Percentiles rank a stretch among this genome's conserved stretches.
Conservation (phyloP, 1,284 basidiomycete species). For the Irpex rosettiformis region DNA sequence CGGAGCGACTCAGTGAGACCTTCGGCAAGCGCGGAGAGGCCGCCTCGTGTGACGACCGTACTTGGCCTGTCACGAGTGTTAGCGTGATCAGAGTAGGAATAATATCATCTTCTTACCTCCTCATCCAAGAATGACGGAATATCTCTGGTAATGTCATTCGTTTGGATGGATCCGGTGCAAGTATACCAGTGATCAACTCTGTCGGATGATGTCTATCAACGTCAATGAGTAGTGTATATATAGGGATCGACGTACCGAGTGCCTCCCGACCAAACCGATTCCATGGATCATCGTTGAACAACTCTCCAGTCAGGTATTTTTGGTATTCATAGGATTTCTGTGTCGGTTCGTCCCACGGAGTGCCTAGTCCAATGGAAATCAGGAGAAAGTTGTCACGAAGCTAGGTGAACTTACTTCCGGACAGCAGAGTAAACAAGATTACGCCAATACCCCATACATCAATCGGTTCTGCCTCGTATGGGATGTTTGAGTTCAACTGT, state of each 20-base stretch:
- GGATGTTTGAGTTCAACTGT: neutral
- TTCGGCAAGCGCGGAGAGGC: constrained; percentile 45
- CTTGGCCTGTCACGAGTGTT: constrained; percentile 2
- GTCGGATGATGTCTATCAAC: neutral
- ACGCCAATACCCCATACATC: constrained; percentile 97
- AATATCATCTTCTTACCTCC: constrained; percentile 43
- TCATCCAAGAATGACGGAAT: constrained; percentile 76
- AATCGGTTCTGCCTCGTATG: constrained; percentile 89
- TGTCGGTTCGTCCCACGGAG: constrained; percentile 97
- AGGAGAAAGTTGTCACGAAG: neutral
- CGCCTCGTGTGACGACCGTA: neutral
- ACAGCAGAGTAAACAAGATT: constrained; percentile 91
- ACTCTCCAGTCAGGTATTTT: constrained; percentile 72
- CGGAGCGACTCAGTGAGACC: constrained; percentile 67
- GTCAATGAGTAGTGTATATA: neutral
- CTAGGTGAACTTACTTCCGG: constrained; percentile 70
- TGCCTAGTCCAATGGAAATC: constrained; percentile 55
- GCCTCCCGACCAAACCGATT: constrained; percentile 59
- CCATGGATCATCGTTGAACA: constrained; percentile 85
- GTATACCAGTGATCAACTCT: constrained; percentile 74
- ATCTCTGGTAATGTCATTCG: constrained; percentile 75
- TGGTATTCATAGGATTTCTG: constrained; percentile 74
- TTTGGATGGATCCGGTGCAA: constrained; percentile 69
- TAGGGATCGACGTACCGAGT: constrained; percentile 45
- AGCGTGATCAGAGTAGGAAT: neutral